Evolutionary conservation across 441 rosid species (phyloP).

Genomic region (Populus hybrid): DNA sequence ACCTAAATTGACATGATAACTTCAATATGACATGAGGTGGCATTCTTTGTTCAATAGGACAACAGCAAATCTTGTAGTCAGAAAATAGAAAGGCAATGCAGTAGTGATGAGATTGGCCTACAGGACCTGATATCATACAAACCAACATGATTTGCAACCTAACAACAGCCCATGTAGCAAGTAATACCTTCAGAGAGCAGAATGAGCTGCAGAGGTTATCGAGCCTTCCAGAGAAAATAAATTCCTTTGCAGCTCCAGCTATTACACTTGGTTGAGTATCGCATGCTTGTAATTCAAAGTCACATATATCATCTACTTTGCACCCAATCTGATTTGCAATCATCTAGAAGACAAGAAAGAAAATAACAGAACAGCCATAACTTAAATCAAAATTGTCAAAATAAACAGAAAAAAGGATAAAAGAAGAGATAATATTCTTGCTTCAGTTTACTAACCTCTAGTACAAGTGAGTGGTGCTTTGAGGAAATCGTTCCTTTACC

Average conservation of each 20-base stretch:
- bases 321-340: slow-evolving; percentile 68
- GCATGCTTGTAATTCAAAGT: slow-evolving; percentile 98
- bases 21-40: not conserved
- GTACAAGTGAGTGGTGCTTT: slow-evolving; percentile 72
- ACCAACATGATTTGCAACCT: not conserved
- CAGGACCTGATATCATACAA: not conserved
- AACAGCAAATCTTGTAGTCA: not conserved
- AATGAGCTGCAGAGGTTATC: slow-evolving; percentile 99
- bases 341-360: slow-evolving; percentile 43
- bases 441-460: slow-evolving; percentile 51
- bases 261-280: slow-evolving; percentile 90
- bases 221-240: slow-evolving; percentile 91
- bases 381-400: not conserved
- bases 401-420: not conserved
- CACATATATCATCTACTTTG: slow-evolving; percentile 69
- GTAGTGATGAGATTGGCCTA: not conserved
- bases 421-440: not conserved
- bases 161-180: not conserved
- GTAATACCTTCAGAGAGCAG: slow-evolving; percentile 78
- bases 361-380: not conserved
- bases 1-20: not conserved
- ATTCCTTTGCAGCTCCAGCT: slow-evolving; percentile 89
- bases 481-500: slow-evolving; percentile 23
- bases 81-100: not conserved
- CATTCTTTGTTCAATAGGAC: not conserved